Conservation (phyloP, 2,329 filamentous ascomycete species). For the Trichophyton rubrum region DNA sequence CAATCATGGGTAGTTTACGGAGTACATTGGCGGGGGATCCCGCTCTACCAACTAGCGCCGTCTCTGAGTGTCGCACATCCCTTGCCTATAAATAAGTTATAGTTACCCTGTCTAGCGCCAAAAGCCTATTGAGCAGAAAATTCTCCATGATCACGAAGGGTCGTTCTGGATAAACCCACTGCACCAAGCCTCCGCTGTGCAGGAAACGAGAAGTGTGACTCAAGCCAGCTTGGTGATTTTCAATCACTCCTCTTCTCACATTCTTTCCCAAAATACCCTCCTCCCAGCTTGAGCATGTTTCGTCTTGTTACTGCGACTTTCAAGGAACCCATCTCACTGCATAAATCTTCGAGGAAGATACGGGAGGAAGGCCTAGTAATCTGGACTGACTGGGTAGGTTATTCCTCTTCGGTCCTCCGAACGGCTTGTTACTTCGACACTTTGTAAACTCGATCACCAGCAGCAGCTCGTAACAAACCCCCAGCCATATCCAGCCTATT, state of each 20-base stretch:
- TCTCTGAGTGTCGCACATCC: neutral
- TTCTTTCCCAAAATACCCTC: neutral
- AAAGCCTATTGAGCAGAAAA: neutral
- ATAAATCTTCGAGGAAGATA: neutral
- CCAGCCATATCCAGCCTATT: neutral
- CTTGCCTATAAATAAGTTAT: neutral
- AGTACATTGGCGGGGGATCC: neutral
- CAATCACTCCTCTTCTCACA: neutral
- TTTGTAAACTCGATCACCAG: neutral
- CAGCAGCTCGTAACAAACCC: conserved; percentile 1
- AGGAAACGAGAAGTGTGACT: conserved; percentile 5
- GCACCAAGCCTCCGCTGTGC: neutral
- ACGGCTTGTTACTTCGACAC: neutral
- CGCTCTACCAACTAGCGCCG: neutral
- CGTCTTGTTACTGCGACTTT: neutral
- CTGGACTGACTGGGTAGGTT: neutral
- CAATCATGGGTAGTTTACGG: neutral
- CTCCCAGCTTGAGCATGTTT: neutral
- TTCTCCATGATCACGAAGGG: conserved; percentile 5
- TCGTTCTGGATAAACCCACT: neutral
- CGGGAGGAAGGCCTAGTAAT: neutral
- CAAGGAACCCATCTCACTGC: neutral
- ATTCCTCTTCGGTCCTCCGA: neutral
- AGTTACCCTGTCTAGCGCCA: neutral
- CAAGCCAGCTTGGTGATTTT: conserved; percentile 1